These are phyloP conservation scores for Globisporangium nunn DNA, from an alignment of 352 stramenopile genomes.

Conservation along the genomic window DNA sequence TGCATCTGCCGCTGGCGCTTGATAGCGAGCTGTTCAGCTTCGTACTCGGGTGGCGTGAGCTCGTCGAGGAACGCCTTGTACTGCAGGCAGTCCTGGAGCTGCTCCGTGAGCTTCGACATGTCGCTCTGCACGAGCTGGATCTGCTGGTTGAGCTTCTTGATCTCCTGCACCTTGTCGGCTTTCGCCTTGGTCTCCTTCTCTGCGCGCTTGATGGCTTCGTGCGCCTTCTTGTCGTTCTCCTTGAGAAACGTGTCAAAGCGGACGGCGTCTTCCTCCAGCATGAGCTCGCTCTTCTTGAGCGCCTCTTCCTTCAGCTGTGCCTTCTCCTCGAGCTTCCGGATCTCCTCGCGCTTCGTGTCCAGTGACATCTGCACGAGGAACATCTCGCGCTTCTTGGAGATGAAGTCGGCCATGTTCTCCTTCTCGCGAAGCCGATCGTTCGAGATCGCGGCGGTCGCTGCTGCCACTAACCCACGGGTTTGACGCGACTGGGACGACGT, in stretches of 20 bases:
- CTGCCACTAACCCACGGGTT: conserved; percentile 69
- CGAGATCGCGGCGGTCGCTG: conserved; percentile 74
- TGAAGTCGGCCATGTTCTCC: conserved; percentile 94
- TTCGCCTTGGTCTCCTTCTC: conserved; percentile 94
- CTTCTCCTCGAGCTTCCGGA: conserved; percentile 95
- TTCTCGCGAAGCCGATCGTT: conserved; percentile 88
- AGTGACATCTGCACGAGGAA: conserved; percentile 95
- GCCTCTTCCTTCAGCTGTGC: conserved; percentile 93
- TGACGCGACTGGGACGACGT: conserved; percentile 62
- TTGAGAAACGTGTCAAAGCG: conserved; percentile 96
- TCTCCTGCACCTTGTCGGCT: conserved; percentile 91
- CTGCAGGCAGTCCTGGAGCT: conserved; percentile 91
- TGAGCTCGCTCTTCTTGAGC: conserved; percentile 92
- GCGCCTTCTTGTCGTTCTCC: conserved; percentile 96
- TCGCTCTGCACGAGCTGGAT: conserved; percentile 92
- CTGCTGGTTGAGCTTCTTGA: conserved; percentile 94
- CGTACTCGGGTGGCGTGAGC: conserved; percentile 84
- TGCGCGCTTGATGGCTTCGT: conserved; percentile 92
- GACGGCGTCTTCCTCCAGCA: conserved; percentile 94
- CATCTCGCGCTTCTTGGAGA: conserved; percentile 96
- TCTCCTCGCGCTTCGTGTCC: conserved; percentile 95
- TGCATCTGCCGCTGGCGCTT: conserved; percentile 63
- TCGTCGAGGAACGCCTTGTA: conserved; percentile 93
- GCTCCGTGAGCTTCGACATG: conserved; percentile 92
- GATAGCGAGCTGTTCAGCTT: conserved; percentile 66